phyloP scores from a whole-genome alignment of 257 asterid species.

The Perilla frutescens region DNA sequence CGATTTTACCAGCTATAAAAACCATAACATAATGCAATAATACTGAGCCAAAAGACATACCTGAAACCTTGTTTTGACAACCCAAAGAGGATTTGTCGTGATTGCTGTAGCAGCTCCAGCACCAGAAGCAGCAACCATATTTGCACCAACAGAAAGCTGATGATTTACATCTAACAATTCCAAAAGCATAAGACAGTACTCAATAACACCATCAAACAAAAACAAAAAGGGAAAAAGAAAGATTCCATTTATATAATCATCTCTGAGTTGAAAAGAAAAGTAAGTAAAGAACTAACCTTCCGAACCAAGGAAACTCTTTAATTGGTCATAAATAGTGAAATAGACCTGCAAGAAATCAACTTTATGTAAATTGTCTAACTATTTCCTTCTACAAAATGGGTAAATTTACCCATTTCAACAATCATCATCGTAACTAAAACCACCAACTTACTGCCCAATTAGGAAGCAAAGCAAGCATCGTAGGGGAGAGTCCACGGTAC shows the following conservation, averaged over 20 bases:
- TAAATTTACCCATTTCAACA: conserved; percentile 19
- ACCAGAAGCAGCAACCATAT: conserved; percentile 91
- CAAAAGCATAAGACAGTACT: conserved; percentile 28
- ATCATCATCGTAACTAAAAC: neutral
- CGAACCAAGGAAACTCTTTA: conserved; percentile 67
- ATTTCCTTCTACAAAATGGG: neutral
- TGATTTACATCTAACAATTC: conserved; percentile 58
- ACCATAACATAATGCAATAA: conserved; percentile 25
- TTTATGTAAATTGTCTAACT: conserved; percentile 19
- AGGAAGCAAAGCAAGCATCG: conserved; percentile 83
- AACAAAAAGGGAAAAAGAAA: neutral
- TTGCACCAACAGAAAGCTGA: conserved; percentile 83
- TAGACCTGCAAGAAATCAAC: conserved; percentile 62
- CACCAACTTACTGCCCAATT: conserved; percentile 83
- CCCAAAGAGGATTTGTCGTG: conserved; percentile 97
- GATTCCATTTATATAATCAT: neutral
- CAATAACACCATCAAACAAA: conserved; percentile 9
- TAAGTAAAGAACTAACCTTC: conserved; percentile 63
- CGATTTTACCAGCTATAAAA: conserved; percentile 2
- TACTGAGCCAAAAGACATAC: conserved; percentile 44
- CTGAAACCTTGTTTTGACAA: conserved; percentile 94
- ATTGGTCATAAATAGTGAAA: conserved; percentile 85
- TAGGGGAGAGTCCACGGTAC: conserved; percentile 93
- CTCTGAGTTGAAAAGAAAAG: conserved; percentile 20
- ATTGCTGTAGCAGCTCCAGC: conserved; percentile 96